Conservation (phyloP, 306 rosid genomes). For the Cicer pinnatifidum region DNA sequence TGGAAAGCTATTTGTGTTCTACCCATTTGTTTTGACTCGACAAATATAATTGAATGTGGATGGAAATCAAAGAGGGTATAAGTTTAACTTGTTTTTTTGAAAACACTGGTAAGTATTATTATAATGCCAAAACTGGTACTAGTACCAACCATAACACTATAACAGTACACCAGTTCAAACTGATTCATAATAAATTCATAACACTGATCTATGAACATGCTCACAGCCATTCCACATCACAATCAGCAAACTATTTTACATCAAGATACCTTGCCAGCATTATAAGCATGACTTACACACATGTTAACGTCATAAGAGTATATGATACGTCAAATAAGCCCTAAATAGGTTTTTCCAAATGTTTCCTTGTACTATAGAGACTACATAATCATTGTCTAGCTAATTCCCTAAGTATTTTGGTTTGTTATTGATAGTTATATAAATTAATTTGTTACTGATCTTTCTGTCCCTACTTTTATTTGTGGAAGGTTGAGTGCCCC, state of each 20-base stretch:
- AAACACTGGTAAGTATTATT: no score
- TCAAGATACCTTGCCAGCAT: no score
- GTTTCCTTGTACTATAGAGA: not conserved
- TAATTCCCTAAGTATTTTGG: not conserved
- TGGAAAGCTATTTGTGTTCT: not conserved
- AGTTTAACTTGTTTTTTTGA: not conserved
- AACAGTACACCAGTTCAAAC: no score
- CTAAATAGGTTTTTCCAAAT: not conserved
- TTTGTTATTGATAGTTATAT: slow-evolving; percentile 4
- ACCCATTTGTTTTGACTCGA: not conserved
- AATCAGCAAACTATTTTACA: no score
- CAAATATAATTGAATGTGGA: not conserved
- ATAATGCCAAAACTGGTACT: no score
- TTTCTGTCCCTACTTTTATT: slow-evolving; percentile 17
- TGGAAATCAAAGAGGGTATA: not conserved
- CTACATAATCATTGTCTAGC: not conserved
- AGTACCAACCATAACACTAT: no score
- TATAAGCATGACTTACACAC: not conserved
- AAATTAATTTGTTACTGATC: slow-evolving; percentile 18
- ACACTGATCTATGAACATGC: no score
- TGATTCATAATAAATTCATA: no score
- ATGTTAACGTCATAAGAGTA: not conserved
- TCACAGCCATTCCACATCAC: no score
- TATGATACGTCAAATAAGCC: not conserved
- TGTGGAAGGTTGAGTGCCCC: slow-evolving; percentile 29